These are phyloP conservation scores for Medicago arabica DNA, from an alignment of 306 rosid genomes.

Conservation along the genomic window DNA sequence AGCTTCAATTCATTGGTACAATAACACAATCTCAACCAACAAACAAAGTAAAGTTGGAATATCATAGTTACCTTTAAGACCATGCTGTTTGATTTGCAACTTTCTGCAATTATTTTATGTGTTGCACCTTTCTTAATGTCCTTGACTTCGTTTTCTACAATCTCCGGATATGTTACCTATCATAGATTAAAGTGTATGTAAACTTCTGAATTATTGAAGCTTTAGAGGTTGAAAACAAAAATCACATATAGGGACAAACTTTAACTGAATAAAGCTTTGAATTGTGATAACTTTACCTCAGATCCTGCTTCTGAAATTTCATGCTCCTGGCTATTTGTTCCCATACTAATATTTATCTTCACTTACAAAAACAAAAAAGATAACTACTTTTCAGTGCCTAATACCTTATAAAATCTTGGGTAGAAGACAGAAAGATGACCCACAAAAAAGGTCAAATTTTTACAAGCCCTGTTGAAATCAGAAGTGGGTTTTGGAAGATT, in stretches of 20 bases:
- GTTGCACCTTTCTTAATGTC: constrained; percentile 52
- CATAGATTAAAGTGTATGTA: not conserved
- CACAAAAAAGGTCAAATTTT: not conserved
- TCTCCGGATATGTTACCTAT: constrained; percentile 48
- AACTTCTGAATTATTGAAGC: constrained; percentile 26
- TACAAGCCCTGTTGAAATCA: not conserved
- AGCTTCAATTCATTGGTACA: constrained; percentile 22
- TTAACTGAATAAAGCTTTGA: constrained; percentile 13
- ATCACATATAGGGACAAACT: not conserved
- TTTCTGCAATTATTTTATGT: constrained; percentile 57
- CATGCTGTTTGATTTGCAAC: constrained; percentile 81
- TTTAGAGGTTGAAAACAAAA: constrained; percentile 1
- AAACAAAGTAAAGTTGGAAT: constrained; percentile 1
- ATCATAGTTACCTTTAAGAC: constrained; percentile 66
- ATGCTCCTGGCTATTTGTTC: constrained; percentile 66
- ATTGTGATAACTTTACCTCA: constrained; percentile 54
- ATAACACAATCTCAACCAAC: not conserved
- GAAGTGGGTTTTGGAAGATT: constrained; percentile 32
- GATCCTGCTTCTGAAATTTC: constrained; percentile 54
- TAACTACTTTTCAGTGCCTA: constrained; percentile 8
- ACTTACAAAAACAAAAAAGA: constrained; percentile 41
- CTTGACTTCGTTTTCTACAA: constrained; percentile 55
- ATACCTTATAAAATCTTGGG: constrained; percentile 22
- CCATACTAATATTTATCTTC: constrained; percentile 51
- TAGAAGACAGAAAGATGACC: constrained; percentile 16